These are phyloP conservation scores for Phytophthora megakarya DNA, from an alignment of 352 stramenopile genomes.

Conservation along the genomic window DNA sequence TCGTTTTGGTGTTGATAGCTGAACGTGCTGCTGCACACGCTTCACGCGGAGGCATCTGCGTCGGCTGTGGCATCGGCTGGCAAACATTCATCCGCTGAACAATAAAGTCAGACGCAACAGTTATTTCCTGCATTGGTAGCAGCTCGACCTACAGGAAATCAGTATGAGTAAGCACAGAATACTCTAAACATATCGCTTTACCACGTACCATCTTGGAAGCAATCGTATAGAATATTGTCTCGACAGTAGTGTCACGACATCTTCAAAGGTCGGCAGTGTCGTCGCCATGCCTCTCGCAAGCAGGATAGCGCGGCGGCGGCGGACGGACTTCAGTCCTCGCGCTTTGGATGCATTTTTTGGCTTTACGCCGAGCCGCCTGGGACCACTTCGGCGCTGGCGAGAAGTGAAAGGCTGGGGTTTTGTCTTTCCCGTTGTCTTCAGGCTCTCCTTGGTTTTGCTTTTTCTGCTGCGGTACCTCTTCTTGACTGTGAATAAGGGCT, in stretches of 20 bases:
- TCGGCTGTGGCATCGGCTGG: neutral
- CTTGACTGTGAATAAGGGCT: conserved; percentile 3
- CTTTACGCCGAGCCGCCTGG: neutral
- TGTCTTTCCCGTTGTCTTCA: neutral
- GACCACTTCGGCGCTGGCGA: neutral
- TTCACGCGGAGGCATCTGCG: neutral
- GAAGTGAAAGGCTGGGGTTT: neutral
- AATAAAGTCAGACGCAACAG: neutral
- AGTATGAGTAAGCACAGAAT: too few species aligned
- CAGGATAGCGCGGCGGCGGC: conserved; percentile 5
- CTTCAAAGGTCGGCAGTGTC: neutral
- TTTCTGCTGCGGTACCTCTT: neutral
- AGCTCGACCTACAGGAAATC: neutral
- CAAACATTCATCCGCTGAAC: conserved; percentile 13
- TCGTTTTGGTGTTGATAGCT: conserved; percentile 1
- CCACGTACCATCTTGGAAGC: conserved; percentile 13
- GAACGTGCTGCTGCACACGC: conserved; percentile 2
- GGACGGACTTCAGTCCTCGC: neutral
- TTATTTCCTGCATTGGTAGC: neutral
- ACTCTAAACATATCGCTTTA: too few species aligned
- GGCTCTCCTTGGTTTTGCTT: neutral
- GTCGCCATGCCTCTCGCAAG: neutral
- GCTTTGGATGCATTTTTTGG: neutral
- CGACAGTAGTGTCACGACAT: neutral
- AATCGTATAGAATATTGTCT: neutral